These are phyloP conservation scores for Entomortierella chlamydospora DNA, from an alignment of 192 early-diverging fungal species.

Conservation along the genomic window DNA sequence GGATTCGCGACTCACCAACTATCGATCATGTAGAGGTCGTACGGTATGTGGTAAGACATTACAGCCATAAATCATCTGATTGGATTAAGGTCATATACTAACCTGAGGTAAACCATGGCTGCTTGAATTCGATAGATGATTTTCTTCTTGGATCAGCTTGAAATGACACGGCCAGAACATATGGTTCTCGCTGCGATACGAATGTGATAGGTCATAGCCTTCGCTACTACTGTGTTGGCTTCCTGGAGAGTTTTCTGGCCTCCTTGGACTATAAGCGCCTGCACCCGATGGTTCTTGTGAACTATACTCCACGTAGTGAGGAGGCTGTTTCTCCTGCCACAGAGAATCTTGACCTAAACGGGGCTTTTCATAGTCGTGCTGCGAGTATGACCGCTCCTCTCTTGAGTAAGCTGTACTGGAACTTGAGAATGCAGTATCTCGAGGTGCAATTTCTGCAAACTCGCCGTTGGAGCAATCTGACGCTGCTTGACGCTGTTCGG, in stretches of 20 bases:
- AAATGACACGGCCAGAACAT: slow-evolving; percentile 42
- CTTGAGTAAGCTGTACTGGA: slow-evolving; percentile 11
- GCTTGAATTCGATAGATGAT: not conserved
- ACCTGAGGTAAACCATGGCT: not conserved
- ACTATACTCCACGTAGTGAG: not conserved
- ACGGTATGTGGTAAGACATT: too few relatives aligned
- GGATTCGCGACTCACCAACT: slow-evolving; percentile 10
- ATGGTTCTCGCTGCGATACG: slow-evolving; percentile 23
- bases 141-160: slow-evolving; percentile 23
- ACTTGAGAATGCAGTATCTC: not conserved
- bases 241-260: not conserved
- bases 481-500: not conserved
- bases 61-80: too few relatives aligned
- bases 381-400: not conserved
- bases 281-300: not conserved
- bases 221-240: not conserved
- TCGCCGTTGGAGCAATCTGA: not conserved
- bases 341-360: not conserved
- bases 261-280: not conserved
- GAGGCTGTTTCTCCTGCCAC: not conserved
- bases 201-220: slow-evolving; percentile 12
- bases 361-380: not conserved
- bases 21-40: not conserved
- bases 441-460: not conserved
- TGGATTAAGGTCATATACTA: too few relatives aligned